Evolutionary conservation across 139 green algal genomes (phyloP), one percentile per base, ranked within the genome.

Genomic region (Astrephomene gubernaculifera): DNA sequence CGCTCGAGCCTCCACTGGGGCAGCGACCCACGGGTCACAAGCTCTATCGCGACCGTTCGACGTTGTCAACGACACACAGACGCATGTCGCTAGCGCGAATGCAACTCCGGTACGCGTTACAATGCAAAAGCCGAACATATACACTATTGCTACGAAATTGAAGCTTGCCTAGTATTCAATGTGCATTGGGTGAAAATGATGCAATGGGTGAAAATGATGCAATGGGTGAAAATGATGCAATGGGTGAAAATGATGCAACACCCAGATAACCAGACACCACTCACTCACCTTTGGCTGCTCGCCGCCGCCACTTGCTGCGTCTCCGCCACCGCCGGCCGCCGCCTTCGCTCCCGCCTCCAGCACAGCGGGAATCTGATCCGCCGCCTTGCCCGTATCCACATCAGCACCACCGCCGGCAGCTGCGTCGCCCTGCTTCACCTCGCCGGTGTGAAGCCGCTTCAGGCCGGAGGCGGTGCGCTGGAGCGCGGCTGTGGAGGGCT

Each of bases 381-480:
- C 33, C 1, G 36, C 27, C 10, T 31, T 35, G 17, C 4, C 0
- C 25, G 54, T 44, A 17, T 53, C 72, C 49, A 22, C 68, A 21
- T 22, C 68, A 33, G 29, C 54, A 27, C 7, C 36, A 24, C 17
- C 74, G 25, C 9, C 10, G 31, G 25, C 64, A 33, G 33, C 7
- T 19, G 35, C 33, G 38, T 71, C 74, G 27, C 12, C 33, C 14
- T 36, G 54, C 76, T 83, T 83, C 6, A 63, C 60, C 43, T 83
- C 76, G 38, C 76, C 76, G 31, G 33, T 38, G 43, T 83, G 76
- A 1, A 83, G 76, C 36, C 76, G 76, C 60, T 83, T 83, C 10
- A 83, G 60, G 21, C 76, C 76, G 1, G 76, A 83, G 0, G 14
- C 39, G 14, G 76, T 83, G 60, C 76, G 76, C 27, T 53, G 29